These are phyloP conservation scores for Chrysoporthe cubensis DNA, from an alignment of 2,329 filamentous ascomycete genomes.

Conservation along the genomic window DNA sequence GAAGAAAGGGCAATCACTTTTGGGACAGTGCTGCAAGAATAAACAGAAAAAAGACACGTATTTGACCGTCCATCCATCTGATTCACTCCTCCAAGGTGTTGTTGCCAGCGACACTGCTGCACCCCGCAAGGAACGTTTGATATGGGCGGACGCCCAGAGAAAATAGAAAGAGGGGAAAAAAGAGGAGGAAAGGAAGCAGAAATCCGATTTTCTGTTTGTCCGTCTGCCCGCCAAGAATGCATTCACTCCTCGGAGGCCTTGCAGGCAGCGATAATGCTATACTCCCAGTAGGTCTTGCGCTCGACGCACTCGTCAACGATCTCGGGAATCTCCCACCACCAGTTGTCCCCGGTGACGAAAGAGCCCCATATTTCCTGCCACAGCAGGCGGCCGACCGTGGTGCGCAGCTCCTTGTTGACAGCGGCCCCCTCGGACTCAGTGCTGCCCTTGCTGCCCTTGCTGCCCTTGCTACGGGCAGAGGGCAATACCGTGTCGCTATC, in stretches of 20 bases:
- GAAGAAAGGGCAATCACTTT: too few relatives aligned
- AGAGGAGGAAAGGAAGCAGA: not conserved
- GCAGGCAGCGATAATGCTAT: constrained; percentile 59
- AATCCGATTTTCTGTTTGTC: not conserved
- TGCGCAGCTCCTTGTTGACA: constrained; percentile 44
- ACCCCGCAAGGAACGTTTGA: not conserved
- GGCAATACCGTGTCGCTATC: constrained; percentile 29
- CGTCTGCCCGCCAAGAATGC: not conserved
- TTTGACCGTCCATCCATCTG: not conserved
- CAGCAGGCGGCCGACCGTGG: constrained; percentile 57
- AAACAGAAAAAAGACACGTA: not conserved
- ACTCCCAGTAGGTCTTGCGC: constrained; percentile 62
- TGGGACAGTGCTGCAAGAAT: not conserved
- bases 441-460: constrained; percentile 31
- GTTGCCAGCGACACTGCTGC: not conserved
- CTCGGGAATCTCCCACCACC: constrained; percentile 66
- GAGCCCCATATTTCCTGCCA: constrained; percentile 66
- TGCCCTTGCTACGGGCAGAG: constrained; percentile 22
- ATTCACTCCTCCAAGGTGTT: not conserved
- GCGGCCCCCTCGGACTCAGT: constrained; percentile 27
- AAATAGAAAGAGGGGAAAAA: not conserved
- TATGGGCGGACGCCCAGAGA: not conserved
- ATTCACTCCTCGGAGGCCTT: constrained; percentile 42
- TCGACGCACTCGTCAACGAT: constrained; percentile 60
- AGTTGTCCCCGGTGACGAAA: constrained; percentile 52